Conservation (phyloP, 495 filamentous ascomycete genomes). For the Aspergillus bridgeri region DNA sequence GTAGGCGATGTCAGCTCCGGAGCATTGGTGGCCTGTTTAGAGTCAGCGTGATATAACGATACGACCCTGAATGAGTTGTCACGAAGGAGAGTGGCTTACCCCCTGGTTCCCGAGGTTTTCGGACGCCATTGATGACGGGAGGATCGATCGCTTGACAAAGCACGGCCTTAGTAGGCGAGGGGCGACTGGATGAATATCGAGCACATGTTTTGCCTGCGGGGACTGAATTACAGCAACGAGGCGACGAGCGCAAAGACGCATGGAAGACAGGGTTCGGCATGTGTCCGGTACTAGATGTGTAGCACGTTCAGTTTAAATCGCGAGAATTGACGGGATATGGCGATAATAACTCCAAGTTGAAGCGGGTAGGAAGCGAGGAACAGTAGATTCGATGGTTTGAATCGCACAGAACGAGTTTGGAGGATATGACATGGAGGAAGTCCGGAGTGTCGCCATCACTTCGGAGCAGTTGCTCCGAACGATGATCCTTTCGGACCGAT, state of each 20-base stretch:
- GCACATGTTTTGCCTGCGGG: background rate
- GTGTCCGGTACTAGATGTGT: too few species aligned
- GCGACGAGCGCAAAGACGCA: background rate
- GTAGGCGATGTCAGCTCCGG: conserved; percentile 36
- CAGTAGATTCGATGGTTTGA: background rate
- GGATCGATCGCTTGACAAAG: conserved; percentile 28
- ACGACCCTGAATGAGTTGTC: too few species aligned
- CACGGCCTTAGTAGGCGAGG: conserved; percentile 18
- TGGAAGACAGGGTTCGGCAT: background rate
- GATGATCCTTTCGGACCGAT: background rate
- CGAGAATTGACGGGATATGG: too few species aligned
- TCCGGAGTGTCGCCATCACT: too few species aligned
- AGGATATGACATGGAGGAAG: too few species aligned
- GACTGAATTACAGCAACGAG: background rate
- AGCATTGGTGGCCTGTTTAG: conserved; percentile 32
- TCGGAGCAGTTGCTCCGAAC: background rate
- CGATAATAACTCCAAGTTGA: too few species aligned
- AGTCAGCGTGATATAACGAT: too few species aligned
- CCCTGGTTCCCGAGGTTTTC: conserved; percentile 30
- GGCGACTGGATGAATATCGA: background rate
- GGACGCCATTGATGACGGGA: conserved; percentile 29
- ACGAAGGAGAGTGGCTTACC: too few species aligned
- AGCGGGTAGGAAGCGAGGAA: too few species aligned
- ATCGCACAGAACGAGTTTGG: background rate
- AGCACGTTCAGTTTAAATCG: background rate